These are phyloP conservation scores for Wallacemonas sp. DNA, from an alignment of 208 protist species.

Conservation along the genomic window DNA sequence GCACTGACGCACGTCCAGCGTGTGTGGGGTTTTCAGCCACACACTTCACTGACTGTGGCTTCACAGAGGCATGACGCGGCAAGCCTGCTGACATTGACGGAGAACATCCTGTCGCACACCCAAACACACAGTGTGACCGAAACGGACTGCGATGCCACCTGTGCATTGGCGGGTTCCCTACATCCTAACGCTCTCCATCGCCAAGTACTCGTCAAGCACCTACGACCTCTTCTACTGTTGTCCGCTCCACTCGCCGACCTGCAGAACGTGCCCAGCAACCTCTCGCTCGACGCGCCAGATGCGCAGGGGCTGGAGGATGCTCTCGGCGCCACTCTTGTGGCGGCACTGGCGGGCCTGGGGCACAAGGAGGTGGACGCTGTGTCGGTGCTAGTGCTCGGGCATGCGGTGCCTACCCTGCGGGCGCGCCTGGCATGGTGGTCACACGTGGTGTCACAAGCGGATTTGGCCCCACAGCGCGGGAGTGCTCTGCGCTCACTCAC, in stretches of 20 bases:
- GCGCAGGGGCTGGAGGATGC: neutral
- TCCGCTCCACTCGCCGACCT: neutral
- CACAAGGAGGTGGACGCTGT: neutral
- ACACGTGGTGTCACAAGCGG: neutral
- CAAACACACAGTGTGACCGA: neutral
- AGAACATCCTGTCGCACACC: neutral
- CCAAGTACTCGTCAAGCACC: neutral
- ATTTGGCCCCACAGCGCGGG: too few species aligned
- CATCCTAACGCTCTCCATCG: neutral
- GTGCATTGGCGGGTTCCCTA: too few species aligned
- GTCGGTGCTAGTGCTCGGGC: neutral
- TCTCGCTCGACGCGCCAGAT: neutral
- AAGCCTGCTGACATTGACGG: neutral
- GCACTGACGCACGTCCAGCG: conserved; percentile 3
- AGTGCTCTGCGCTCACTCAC: neutral
- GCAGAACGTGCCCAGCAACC: neutral
- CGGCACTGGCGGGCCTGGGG: neutral
- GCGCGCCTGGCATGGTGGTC: neutral
- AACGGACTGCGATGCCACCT: neutral
- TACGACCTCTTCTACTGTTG: neutral
- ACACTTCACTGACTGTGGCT: neutral
- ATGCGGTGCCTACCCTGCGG: neutral
- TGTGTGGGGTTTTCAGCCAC: neutral
- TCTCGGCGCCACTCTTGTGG: neutral
- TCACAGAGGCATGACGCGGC: neutral